Evolutionary conservation across 257 asterid genomes (phyloP), one percentile per base, ranked within the genome.

Genomic region (Jasminum sambac): DNA sequence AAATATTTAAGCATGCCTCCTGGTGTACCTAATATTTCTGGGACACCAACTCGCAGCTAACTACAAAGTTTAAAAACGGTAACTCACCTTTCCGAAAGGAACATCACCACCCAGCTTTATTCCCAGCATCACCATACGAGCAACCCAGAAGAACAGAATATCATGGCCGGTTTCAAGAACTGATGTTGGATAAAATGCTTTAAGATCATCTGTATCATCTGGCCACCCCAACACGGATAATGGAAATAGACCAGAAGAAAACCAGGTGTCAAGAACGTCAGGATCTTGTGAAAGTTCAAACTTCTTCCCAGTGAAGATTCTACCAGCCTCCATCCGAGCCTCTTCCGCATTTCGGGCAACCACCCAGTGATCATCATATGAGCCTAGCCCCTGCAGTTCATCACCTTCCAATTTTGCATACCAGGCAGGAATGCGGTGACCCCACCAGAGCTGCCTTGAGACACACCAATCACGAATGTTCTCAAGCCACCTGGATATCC

Each of bases 361-460:
- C 72, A 94, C 87, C 99, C 97, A 94, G 62, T 81, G 96, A 70
- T 82, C 74, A 69, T 77, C 78, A 78, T 80, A 80, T 11, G 84
- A 82, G 76, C 95, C 97, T 26, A 88, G 70, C 78, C 85, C 97
- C 82, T 83, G 87, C 78, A 81, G 79, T 50, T 94, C 72, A 81
- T 94, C 96, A 58, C 76, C 89, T 26, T 91, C 91, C 80, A 94
- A 70, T 36, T 76, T 43, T 46, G 82, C 96, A 77, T 91, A 94
- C 97, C 97, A 94, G 39, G 99, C 96, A 21, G 97, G 97, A 76
- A 91, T 75, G 39, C 92, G 92, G 67, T 91, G 99, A 64, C 99
- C 99, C 99, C 97, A 94, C 99, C 99, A 94, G 73, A 94, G 95
- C 78, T 94, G 99, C 80, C 99, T 86, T 71, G 99, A 94, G 77